phyloP scores from a whole-genome alignment of 2,329 filamentous ascomycete species.

The Chaetomium strumarium region DNA sequence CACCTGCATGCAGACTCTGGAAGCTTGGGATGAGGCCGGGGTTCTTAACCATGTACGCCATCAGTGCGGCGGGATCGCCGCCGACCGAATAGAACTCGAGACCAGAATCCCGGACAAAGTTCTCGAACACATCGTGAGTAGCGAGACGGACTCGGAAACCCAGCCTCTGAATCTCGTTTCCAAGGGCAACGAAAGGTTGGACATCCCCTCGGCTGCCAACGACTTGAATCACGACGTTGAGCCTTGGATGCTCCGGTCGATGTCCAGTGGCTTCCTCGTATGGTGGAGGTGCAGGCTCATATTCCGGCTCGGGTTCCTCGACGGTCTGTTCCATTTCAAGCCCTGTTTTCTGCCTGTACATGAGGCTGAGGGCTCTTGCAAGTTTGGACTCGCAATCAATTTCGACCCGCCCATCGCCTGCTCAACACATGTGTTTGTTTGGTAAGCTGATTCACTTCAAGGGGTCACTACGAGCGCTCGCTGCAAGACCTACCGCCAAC shows the following conservation, averaged over 20 bases:
- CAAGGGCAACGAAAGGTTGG: slow-evolving; percentile 67
- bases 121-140: slow-evolving; percentile 62
- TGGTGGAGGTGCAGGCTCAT: too few relatives aligned
- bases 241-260: slow-evolving; percentile 28
- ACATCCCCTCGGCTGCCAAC: slow-evolving; percentile 70
- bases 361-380: too few relatives aligned
- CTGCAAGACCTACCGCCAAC: too few relatives aligned
- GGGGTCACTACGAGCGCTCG: too few relatives aligned
- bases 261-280: too few relatives aligned
- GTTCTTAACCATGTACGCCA: slow-evolving; percentile 89
- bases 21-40: slow-evolving; percentile 79
- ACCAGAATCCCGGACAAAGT: slow-evolving; percentile 61
- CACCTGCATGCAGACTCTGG: slow-evolving; percentile 67
- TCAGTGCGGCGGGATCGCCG: slow-evolving; percentile 66
- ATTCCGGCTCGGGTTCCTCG: too few relatives aligned
- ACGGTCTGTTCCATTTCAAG: too few relatives aligned
- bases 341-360: too few relatives aligned
- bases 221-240: slow-evolving; percentile 69
- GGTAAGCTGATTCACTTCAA: too few relatives aligned
- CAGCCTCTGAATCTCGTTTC: slow-evolving; percentile 54
- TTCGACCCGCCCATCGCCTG: too few relatives aligned
- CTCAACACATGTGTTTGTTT: too few relatives aligned
- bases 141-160: slow-evolving; percentile 67
- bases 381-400: too few relatives aligned
- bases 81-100: slow-evolving; percentile 72